Base-by-base conservation (phyloP, 129 eudicot species). In the Gnaphalium uliginosum region DNA sequence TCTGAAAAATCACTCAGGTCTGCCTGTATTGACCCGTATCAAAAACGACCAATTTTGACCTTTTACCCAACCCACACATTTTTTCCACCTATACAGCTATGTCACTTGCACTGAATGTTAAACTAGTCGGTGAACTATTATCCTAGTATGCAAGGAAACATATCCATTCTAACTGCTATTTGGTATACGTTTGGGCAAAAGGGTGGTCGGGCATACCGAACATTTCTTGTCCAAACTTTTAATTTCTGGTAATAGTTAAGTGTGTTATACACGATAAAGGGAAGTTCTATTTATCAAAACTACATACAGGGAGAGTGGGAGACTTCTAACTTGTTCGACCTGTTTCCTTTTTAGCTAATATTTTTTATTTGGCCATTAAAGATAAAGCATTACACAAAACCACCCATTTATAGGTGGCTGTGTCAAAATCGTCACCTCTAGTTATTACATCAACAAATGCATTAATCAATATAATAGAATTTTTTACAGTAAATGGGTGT, bases 401-500 rank as follows among this genome's bases (percentile, higher is more conserved):
- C 30, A 60, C 35, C 67, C n/a, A 24, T 62, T 4, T 4, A 18
- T 11, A 60, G 24, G 35, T 25, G 11, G 13, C 10, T 25, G 66
- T 27, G 32, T 60, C 6, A 29, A 25, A 25, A 25, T 60, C 18
- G 1, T 9, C 68, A 62, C 68, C 68, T 26, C 39, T 62, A 62
- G 14, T 0, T 62, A 62, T 26, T 10, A 61, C 19, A 50, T 25
- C 4, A 69, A 5, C 24, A 24, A 0, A 41, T 0, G 3, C 10
- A 41, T 9, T 41, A 41, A 14, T 41, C 48, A 41, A 41, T 10
- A 41, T 10, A 41, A 41, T 41, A 41, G 48, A 41, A 41, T 8
- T 41, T 39, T 41, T 35, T 8, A 35, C 37, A 1, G 7, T 24
- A 63, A 53, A 68, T 19, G 3, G 62, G 15, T 81, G 58, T 85